These are phyloP conservation scores for Hyaloscypha bicolor DNA, from an alignment of 495 filamentous ascomycete genomes.

Conservation along the genomic window DNA sequence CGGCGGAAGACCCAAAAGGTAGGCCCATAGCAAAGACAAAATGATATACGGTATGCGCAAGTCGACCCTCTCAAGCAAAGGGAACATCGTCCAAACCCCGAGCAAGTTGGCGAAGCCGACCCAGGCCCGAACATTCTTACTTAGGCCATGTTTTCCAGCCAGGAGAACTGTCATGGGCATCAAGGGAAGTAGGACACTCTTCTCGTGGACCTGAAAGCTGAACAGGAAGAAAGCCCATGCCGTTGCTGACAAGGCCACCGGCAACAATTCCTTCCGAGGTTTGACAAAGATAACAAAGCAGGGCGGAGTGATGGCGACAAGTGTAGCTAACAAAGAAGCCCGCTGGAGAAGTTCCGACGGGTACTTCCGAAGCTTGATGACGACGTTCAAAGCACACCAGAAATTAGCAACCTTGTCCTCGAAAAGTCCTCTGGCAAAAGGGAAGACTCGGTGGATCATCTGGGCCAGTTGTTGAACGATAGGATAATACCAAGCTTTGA, in stretches of 20 bases:
- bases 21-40: slow-evolving; percentile 84
- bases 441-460: slow-evolving; percentile 86
- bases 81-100: slow-evolving; percentile 92
- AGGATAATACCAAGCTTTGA: slow-evolving; percentile 68
- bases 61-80: slow-evolving; percentile 81
- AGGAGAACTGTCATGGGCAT: slow-evolving; percentile 90
- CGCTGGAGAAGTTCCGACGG: slow-evolving; percentile 69
- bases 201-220: slow-evolving; percentile 97
- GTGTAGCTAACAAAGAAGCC: slow-evolving; percentile 74
- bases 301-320: slow-evolving; percentile 74
- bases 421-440: slow-evolving; percentile 90
- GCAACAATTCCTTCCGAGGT: slow-evolving; percentile 75
- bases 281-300: slow-evolving; percentile 77
- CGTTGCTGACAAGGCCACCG: slow-evolving; percentile 74
- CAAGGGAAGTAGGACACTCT: slow-evolving; percentile 88
- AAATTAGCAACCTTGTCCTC: slow-evolving; percentile 99
- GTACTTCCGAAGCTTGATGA: slow-evolving; percentile 80
- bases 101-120: slow-evolving; percentile 90
- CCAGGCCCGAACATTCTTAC: slow-evolving; percentile 79
- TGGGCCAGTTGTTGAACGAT: slow-evolving; percentile 76
- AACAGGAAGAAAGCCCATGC: slow-evolving; percentile 98
- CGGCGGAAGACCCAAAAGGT: slow-evolving; percentile 83
- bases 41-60: slow-evolving; percentile 83
- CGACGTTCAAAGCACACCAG: slow-evolving; percentile 90
- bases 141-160: slow-evolving; percentile 72